A percentile compares a stretch with the other conserved stretches of the same genome.
These are phyloP conservation scores for Poa pratensis DNA, from an alignment of 176 grass and related monocot genomes.

Conservation along the genomic window DNA sequence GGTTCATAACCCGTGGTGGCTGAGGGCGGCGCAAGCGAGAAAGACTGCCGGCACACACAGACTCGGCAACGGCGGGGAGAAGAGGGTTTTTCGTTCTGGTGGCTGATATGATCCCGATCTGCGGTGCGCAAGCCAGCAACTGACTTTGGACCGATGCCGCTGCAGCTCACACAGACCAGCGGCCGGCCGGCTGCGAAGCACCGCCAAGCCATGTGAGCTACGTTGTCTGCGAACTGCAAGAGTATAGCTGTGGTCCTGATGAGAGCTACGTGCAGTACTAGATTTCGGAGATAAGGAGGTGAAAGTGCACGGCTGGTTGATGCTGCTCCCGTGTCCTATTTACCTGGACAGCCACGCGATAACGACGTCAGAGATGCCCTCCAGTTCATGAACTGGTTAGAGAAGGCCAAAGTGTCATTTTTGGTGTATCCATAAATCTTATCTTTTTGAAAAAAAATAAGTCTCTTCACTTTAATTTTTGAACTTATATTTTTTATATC, in stretches of 20 bases:
- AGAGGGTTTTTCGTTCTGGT: not conserved
- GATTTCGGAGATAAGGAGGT: not conserved
- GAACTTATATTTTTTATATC: no score
- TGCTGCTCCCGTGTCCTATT: not conserved
- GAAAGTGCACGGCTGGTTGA: slow-evolving; percentile 8
- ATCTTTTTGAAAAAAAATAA: no score
- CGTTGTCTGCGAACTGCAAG: no score
- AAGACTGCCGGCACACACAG: not conserved
- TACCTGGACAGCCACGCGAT: not conserved
- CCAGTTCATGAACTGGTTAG: no score
- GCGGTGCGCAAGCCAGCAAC: no score
- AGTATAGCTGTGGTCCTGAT: no score
- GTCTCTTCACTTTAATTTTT: no score
- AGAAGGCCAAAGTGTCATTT: no score
- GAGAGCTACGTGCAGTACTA: no score
- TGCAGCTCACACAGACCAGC: slow-evolving; percentile 2
- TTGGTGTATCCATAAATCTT: no score
- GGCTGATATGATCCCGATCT: not conserved
- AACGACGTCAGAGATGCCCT: no score
- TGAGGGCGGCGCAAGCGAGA: not conserved
- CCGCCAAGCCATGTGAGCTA: not conserved
- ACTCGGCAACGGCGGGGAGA: not conserved
- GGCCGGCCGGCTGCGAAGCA: not conserved
- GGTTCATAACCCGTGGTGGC: not conserved
- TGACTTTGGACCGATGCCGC: not conserved